Conservation (phyloP, 164 flowering plant genomes). For the Sedum album region DNA sequence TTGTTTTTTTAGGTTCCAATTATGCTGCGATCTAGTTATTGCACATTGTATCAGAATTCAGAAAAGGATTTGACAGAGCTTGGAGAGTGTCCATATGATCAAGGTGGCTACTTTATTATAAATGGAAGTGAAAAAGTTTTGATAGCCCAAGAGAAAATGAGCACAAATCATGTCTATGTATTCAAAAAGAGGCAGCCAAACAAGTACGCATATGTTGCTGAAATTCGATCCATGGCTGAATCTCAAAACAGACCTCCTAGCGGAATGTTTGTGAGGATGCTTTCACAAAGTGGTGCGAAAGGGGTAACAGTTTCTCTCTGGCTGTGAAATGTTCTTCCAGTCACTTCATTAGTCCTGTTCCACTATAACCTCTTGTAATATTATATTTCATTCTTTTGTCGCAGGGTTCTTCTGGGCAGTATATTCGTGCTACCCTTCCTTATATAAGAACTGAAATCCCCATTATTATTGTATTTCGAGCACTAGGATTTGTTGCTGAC, state of each 20-base stretch:
- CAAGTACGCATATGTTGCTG: conserved; percentile 92
- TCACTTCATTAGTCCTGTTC: background rate
- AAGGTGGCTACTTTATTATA: too few relatives aligned
- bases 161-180: conserved; percentile 97
- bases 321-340: background rate
- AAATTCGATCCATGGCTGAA: conserved; percentile 97
- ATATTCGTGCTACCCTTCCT: conserved; percentile 91
- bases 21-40: conserved; percentile 95
- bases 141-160: too few relatives aligned
- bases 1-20: conserved; percentile 66
- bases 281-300: conserved; percentile 86
- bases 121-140: conserved; percentile 98
- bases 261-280: conserved; percentile 98
- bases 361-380: background rate
- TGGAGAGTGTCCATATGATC: conserved; percentile 98
- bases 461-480: conserved; percentile 87
- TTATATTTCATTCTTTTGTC: conserved; percentile 9
- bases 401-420: conserved; percentile 91
- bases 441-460: conserved; percentile 92
- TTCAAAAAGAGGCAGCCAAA: conserved; percentile 98
- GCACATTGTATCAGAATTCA: conserved; percentile 78
- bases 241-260: conserved; percentile 93
- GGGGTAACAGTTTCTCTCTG: conserved; percentile 46
- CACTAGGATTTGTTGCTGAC: conserved; percentile 95
- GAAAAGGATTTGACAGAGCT: conserved; percentile 98